Conservation (phyloP, 2,329 filamentous ascomycete genomes). For the Cadophora malorum region DNA sequence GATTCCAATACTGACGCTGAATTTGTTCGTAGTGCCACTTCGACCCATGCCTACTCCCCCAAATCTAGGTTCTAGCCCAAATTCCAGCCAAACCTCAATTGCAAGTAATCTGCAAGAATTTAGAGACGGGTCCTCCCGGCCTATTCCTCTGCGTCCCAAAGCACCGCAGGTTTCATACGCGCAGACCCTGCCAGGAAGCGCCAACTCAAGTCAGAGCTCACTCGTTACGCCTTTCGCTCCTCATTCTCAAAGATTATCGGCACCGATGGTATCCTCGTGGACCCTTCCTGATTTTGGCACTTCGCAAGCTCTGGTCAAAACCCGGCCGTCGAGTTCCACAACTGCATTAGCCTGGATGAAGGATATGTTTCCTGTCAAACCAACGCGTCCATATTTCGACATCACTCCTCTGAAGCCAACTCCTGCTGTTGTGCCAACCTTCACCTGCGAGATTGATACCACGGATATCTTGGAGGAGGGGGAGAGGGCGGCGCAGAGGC, state of each 20-base stretch:
- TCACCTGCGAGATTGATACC: constrained; percentile 23
- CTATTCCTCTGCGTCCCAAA: neutral
- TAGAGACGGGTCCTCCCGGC: neutral
- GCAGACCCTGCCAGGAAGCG: neutral
- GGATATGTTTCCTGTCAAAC: constrained; percentile 23
- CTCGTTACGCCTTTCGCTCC: neutral
- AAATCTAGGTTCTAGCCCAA: constrained; percentile 13
- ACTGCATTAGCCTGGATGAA: constrained; percentile 70
- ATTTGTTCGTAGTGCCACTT: constrained; percentile 23
- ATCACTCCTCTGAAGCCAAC: constrained; percentile 23
- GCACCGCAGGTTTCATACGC: neutral
- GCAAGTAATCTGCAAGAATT: neutral
- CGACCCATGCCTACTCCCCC: constrained; percentile 15
- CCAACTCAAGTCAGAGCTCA: constrained; percentile 22
- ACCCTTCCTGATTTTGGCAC: constrained; percentile 14
- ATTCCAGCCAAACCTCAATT: constrained; percentile 23
- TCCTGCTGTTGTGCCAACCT: constrained; percentile 29
- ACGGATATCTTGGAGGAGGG: constrained; percentile 30
- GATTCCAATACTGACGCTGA: neutral
- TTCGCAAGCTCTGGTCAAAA: constrained; percentile 47
- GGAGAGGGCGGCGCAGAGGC: constrained; percentile 18
- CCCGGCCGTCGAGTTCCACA: constrained; percentile 82
- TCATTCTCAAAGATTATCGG: constrained; percentile 2
- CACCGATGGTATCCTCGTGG: constrained; percentile 11
- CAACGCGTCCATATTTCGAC: constrained; percentile 26